These are phyloP conservation scores for Rhododendron ferrugineum DNA, from an alignment of 148 eudicot species.

Conservation along the genomic window DNA sequence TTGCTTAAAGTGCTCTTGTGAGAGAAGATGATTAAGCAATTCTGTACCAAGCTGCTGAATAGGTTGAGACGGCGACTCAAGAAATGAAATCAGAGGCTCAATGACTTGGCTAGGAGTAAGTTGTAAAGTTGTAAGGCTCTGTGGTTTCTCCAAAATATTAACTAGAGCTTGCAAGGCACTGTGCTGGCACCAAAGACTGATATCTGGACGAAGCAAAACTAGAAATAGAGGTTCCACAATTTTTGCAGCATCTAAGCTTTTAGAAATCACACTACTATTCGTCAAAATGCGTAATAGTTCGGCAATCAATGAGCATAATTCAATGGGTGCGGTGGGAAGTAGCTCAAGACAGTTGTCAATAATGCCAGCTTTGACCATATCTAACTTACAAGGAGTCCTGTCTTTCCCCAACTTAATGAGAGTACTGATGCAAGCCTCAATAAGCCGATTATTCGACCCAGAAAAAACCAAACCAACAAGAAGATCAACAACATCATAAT, in stretches of 20 bases:
- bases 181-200: slow-evolving; percentile 61
- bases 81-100: slow-evolving; percentile 65
- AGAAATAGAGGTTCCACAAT: slow-evolving; percentile 67
- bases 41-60: slow-evolving; percentile 78
- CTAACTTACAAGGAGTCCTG: slow-evolving; percentile 61
- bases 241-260: slow-evolving; percentile 51
- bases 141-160: slow-evolving; percentile 77
- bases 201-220: slow-evolving; percentile 55
- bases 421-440: slow-evolving; percentile 57
- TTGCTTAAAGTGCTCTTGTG: slow-evolving; percentile 68
- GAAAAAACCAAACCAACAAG: slow-evolving; percentile 72
- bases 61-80: slow-evolving; percentile 73
- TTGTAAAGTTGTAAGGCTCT: slow-evolving; percentile 49
- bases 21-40: slow-evolving; percentile 63
- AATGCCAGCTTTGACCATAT: slow-evolving; percentile 70
- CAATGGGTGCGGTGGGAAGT: slow-evolving; percentile 53
- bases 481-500: slow-evolving; percentile 43
- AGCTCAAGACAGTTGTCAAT: slow-evolving; percentile 58
- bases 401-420: slow-evolving; percentile 77
- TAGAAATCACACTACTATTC: slow-evolving; percentile 64
- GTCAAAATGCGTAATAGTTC: slow-evolving; percentile 79
- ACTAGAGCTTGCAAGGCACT: slow-evolving; percentile 89
- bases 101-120: slow-evolving; percentile 65
- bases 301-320: slow-evolving; percentile 55
- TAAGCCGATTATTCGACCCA: slow-evolving; percentile 53